Percentiles rank a stretch among this genome's conserved stretches.
These are phyloP conservation scores for Ogataea ganodermae DNA, from an alignment of 805 yeast species.

Conservation along the genomic window DNA sequence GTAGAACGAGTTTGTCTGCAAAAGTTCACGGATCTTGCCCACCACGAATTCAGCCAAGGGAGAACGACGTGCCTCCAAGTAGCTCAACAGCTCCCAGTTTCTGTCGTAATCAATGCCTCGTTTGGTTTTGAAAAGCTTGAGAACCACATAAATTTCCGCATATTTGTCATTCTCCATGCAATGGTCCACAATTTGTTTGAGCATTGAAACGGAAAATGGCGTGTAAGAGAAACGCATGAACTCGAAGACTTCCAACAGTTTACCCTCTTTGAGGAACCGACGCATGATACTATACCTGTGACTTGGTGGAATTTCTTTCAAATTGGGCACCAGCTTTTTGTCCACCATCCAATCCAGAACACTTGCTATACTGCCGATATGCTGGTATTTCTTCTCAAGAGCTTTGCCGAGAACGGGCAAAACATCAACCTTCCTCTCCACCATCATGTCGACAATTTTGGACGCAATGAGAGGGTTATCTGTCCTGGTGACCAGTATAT, in stretches of 20 bases:
- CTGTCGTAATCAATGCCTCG: not conserved
- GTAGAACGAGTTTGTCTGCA: not conserved
- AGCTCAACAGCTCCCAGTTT: constrained; percentile 1
- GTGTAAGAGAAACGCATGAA: not conserved
- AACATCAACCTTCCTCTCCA: not conserved
- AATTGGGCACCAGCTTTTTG: not conserved
- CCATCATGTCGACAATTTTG: not conserved
- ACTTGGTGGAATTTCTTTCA: not conserved
- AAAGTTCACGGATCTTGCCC: not conserved
- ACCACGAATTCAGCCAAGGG: not conserved
- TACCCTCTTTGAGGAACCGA: not conserved
- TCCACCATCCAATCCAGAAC: constrained; percentile 3
- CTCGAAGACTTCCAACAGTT: not conserved
- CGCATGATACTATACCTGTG: not conserved
- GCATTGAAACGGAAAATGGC: not conserved
- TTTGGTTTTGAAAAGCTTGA: constrained; percentile 3
- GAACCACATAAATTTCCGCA: not conserved
- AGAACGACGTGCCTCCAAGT: not conserved
- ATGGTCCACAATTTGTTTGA: not conserved
- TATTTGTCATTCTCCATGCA: not conserved
- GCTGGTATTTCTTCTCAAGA: not conserved
- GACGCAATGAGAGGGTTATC: constrained; percentile 1
- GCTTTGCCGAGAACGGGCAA: not conserved
- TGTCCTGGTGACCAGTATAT: constrained; percentile 2
- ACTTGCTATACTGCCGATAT: not conserved